Conservation (phyloP, 2,329 filamentous ascomycete species). For the Monosporascus cannonballus region DNA sequence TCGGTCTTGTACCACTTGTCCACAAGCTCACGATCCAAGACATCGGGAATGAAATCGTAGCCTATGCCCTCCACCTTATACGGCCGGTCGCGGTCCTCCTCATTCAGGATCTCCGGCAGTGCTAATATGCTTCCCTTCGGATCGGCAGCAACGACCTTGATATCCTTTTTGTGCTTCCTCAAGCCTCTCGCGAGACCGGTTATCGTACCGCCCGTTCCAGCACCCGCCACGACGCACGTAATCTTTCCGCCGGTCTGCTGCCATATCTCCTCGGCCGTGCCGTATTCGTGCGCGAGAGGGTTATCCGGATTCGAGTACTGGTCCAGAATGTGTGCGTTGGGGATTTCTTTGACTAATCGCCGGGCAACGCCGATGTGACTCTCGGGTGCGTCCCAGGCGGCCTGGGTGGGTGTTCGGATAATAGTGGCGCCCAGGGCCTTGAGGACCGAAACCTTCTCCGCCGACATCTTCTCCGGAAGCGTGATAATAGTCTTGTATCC, state of each 20-base stretch:
- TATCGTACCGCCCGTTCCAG: slow-evolving; percentile 92
- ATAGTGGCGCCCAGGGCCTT: slow-evolving; percentile 93
- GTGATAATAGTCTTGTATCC: slow-evolving; percentile 99
- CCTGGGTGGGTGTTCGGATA: slow-evolving; percentile 93
- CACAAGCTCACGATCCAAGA: slow-evolving; percentile 72
- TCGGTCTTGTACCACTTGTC: slow-evolving; percentile 99
- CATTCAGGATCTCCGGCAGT: slow-evolving; percentile 71
- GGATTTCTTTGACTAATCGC: slow-evolving; percentile 87
- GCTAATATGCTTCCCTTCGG: slow-evolving; percentile 89
- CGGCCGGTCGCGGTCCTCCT: slow-evolving; percentile 70
- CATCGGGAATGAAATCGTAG: slow-evolving; percentile 96
- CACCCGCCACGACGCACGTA: slow-evolving; percentile 79
- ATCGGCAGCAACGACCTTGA: slow-evolving; percentile 90
- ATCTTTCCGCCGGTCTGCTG: slow-evolving; percentile 78
- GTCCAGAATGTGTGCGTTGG: slow-evolving; percentile 93
- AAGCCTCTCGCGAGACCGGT: slow-evolving; percentile 82
- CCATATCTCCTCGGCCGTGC: slow-evolving; percentile 97
- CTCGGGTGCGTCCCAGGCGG: slow-evolving; percentile 89
- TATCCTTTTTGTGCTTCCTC: slow-evolving; percentile 74
- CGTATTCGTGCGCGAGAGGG: slow-evolving; percentile 85
- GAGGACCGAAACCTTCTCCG: slow-evolving; percentile 93
- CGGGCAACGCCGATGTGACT: slow-evolving; percentile 94
- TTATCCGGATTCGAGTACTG: slow-evolving; percentile 93
- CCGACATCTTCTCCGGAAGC: slow-evolving; percentile 97
- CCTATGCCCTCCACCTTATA: slow-evolving; percentile 99